Percentiles rank a stretch among this genome's conserved stretches.
Evolutionary conservation across 1,139 yeast genomes (phyloP).

Genomic region (Neolecta irregularis): DNA sequence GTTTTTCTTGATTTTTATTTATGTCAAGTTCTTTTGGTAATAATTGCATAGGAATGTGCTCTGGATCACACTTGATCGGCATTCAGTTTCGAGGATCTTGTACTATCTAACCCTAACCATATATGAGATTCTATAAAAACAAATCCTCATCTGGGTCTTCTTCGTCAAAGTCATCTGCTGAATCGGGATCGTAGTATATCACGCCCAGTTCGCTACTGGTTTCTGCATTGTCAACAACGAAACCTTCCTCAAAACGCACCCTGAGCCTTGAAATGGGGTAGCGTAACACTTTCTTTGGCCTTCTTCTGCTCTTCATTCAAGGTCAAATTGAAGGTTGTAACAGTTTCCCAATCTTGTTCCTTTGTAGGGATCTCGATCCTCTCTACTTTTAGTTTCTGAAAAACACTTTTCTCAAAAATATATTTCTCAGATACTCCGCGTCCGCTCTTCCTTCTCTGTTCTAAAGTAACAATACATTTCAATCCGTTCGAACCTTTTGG

Average conservation of each 20-base stretch:
- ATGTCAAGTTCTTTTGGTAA: constrained; percentile 24
- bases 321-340: not conserved
- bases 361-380: not conserved
- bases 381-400: too few species aligned
- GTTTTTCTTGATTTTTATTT: constrained; percentile 59
- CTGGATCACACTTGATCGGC: too few species aligned
- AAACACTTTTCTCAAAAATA: not conserved
- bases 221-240: not conserved
- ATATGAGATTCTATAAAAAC: not conserved
- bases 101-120: not conserved
- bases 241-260: not conserved
- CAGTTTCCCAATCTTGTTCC: not conserved
- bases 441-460: constrained; percentile 2
- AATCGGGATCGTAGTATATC: constrained; percentile 1
- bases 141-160: constrained; percentile 3
- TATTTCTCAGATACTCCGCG: not conserved
- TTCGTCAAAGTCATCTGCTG: constrained; percentile 4
- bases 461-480: not conserved
- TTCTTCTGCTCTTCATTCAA: constrained; percentile 3
- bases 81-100: constrained; percentile 1
- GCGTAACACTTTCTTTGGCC: constrained; percentile 2
- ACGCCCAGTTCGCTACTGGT: not conserved
- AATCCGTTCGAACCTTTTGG: constrained; percentile 2
- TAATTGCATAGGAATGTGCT: not conserved
- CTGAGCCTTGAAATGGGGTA: constrained; percentile 3